Percentiles rank a stretch among this genome's conserved stretches.
Conservation (phyloP, 192 early-diverging fungal genomes). For the Podila epigama region DNA sequence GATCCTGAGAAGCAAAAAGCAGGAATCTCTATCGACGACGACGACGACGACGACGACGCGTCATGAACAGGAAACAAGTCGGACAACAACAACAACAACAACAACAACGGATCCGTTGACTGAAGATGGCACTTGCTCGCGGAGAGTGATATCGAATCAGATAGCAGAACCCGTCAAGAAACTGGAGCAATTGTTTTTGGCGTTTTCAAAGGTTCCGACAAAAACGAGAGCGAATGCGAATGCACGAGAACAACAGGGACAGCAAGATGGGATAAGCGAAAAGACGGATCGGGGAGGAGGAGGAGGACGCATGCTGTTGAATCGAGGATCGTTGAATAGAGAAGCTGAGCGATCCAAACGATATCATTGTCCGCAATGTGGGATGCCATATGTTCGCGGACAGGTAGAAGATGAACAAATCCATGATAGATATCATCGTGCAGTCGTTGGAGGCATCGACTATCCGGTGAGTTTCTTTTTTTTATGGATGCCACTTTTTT, state of each 20-base stretch:
- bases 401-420: slow-evolving; percentile 48
- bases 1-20: slow-evolving; percentile 18
- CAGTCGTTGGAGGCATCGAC: slow-evolving; percentile 46
- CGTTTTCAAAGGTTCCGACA: slow-evolving; percentile 24
- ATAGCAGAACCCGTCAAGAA: slow-evolving; percentile 16
- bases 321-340: too few species aligned
- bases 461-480: slow-evolving; percentile 36
- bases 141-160: too few species aligned
- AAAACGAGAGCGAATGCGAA: background rate
- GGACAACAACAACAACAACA: background rate
- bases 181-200: slow-evolving; percentile 34
- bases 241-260: background rate
- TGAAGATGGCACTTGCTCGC: background rate
- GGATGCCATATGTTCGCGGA: slow-evolving; percentile 55
- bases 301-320: too few species aligned
- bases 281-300: too few species aligned
- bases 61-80: background rate
- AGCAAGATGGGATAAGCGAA: too few species aligned
- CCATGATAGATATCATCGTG: slow-evolving; percentile 52
- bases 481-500: background rate
- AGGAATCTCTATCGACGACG: too few species aligned
- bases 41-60: background rate
- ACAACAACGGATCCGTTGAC: background rate
- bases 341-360: slow-evolving; percentile 36
- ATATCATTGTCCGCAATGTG: slow-evolving; percentile 51